Percentiles rank a stretch among this genome's conserved stretches.
Evolutionary conservation across 352 stramenopile genomes (phyloP).

Genomic region (Phytophthora fragariaefolia): DNA sequence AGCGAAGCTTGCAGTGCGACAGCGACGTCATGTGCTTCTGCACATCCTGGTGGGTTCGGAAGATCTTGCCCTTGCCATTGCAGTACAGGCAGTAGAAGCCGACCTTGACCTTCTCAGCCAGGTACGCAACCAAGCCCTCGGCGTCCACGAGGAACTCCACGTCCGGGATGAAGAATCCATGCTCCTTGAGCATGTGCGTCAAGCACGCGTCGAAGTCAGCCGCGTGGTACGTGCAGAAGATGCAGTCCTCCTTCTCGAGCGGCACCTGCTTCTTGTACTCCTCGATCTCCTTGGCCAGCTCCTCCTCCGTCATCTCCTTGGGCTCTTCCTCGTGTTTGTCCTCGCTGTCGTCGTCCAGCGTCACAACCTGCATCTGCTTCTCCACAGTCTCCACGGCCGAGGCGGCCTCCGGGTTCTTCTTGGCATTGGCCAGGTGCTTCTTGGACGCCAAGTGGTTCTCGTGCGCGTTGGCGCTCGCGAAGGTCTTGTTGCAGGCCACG

Average conservation of each 20-base stretch:
- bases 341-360: conserved; percentile 25
- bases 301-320: conserved; percentile 60
- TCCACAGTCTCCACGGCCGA: conserved; percentile 67
- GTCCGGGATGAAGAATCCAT: conserved; percentile 97
- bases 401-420: conserved; percentile 63
- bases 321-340: conserved; percentile 18
- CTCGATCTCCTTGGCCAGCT: conserved; percentile 69
- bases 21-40: conserved; percentile 96
- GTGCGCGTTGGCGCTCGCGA: conserved; percentile 80
- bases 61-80: conserved; percentile 91
- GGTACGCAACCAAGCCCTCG: conserved; percentile 92
- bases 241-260: conserved; percentile 83
- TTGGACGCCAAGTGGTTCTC: conserved; percentile 89
- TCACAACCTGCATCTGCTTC: conserved; percentile 66
- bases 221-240: conserved; percentile 78
- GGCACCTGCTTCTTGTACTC: conserved; percentile 80
- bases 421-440: conserved; percentile 84
- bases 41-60: conserved; percentile 88
- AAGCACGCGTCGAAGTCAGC: conserved; percentile 77
- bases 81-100: conserved; percentile 96
- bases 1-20: conserved; percentile 92
- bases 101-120: conserved; percentile 96
- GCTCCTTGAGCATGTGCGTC: conserved; percentile 92
- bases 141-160: conserved; percentile 92
- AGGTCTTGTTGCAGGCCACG: conserved; percentile 86